Evolutionary conservation across 1,284 basidiomycete genomes (phyloP), one percentile per base, ranked within the genome.

Genomic region (Heterobasidion annosum): DNA sequence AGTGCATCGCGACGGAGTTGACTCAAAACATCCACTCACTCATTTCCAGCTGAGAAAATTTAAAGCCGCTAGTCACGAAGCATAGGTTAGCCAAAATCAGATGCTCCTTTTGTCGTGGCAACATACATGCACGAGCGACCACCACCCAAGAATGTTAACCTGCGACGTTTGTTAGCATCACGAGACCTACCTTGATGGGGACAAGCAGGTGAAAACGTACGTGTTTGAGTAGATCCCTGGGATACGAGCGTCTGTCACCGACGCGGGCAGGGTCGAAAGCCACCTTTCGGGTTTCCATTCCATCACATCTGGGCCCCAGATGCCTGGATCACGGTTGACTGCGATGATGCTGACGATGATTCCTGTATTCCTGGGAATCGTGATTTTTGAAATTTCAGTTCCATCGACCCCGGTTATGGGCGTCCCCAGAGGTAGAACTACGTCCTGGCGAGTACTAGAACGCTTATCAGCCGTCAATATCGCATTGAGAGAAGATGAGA

Each of bases 211-310:
- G 5, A 9, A 1, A 42, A 37, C 37, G 12, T 42, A 51, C 51
- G 44, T 52, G 51, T 52, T 52, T 9, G 51, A 44, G 34, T 52
- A 52, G 1, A 52, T 19, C 8, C 51, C 51, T 15, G 51, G 51
- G 9, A 52, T 52, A n/a, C 43, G 51, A 3, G 51, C 51, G 8
- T 52, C 42, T 12, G 40, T 34, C 18, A 52, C 51, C n/a, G 7
- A 45, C 32, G 42, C 42, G 4, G 51, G 51, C 16, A 52, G 43
- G 9, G 51, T 40, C 12, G 44, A 33, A 19, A 52, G 51, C 51
- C 51, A 52, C 13, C 51, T 15, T 18, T 52, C 51, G 16, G 51
- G 51, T 19, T 52, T 52, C 51, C 40, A 52, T 32, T 52, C 51
- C 10, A 18, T 18, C 5, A 40, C 51, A 34, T 52, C 51, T 6